Conservation (phyloP, 495 filamentous ascomycete species). For the Lasiosphaeria ovina region DNA sequence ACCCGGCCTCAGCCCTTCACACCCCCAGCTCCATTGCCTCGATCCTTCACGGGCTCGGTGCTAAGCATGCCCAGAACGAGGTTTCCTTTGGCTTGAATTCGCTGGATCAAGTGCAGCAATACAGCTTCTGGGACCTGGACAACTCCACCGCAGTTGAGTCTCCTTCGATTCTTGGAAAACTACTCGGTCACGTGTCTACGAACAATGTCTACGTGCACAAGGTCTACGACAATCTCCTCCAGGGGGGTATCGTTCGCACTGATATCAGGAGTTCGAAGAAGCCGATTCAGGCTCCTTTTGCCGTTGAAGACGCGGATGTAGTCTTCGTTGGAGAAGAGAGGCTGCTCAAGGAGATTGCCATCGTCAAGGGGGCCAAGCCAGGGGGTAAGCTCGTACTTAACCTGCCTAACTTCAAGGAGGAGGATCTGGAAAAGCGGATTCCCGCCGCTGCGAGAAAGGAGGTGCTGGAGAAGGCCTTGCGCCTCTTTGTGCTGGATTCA, state of each 20-base stretch:
- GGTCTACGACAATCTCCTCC: conserved; percentile 78
- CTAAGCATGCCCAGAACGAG: conserved; percentile 54
- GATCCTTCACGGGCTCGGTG: conserved; percentile 61
- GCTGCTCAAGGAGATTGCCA: conserved; percentile 71
- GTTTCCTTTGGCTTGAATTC: conserved; percentile 43
- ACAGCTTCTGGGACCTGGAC: conserved; percentile 91
- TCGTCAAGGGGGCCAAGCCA: conserved; percentile 66
- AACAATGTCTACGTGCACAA: conserved; percentile 75
- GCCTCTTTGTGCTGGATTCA: conserved; percentile 73
- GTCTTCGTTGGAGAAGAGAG: conserved; percentile 74
- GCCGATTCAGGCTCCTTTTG: conserved; percentile 78
- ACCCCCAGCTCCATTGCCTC: conserved; percentile 65
- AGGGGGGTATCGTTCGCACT: conserved; percentile 79
- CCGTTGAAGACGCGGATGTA: conserved; percentile 74
- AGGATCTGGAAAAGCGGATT: conserved; percentile 88
- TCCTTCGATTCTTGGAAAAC: conserved; percentile 62
- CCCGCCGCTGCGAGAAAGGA: conserved; percentile 62
- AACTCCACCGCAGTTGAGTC: conserved; percentile 64
- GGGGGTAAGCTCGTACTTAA: conserved; percentile 73
- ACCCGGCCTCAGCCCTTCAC: conserved; percentile 75
- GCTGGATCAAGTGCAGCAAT: conserved; percentile 64
- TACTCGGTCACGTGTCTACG: conserved; percentile 70
- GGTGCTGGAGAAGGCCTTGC: conserved; percentile 63
- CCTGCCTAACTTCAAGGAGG: conserved; percentile 74
- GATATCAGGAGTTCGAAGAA: conserved; percentile 83